Evolutionary conservation across 2,329 filamentous ascomycete species (phyloP).

Genomic region (Botryotinia narcissicola): DNA sequence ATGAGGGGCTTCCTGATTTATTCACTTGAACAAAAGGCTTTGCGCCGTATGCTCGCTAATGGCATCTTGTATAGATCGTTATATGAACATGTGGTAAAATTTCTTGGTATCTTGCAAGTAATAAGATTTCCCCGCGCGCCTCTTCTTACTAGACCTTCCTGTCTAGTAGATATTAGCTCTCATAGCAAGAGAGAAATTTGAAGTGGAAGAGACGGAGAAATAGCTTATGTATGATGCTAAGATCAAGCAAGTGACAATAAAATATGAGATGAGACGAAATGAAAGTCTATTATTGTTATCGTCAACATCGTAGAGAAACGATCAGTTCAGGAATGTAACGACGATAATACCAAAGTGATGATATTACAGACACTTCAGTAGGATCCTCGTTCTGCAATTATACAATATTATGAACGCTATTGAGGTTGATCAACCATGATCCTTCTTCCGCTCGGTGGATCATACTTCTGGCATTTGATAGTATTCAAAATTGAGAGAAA

Average conservation of each 20-base stretch:
- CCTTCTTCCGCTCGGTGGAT: not conserved
- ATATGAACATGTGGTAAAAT: too few relatives aligned
- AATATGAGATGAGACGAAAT: not conserved
- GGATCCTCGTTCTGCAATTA: not conserved
- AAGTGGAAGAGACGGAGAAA: not conserved
- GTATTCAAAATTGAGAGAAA: not conserved
- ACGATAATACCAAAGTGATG: not conserved
- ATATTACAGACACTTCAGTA: not conserved
- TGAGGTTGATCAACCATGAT: not conserved
- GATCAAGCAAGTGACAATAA: not conserved
- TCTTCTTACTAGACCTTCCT: not conserved
- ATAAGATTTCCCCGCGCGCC: fast-evolving
- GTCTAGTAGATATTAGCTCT: fast-evolving
- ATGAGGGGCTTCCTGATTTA: not conserved
- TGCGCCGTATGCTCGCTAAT: not conserved
- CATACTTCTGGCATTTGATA: not conserved
- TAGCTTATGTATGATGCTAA: not conserved
- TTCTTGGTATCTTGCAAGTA: not conserved
- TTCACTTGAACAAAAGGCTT: not conserved
- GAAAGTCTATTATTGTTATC: fast-evolving
- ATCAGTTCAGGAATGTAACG: not conserved
- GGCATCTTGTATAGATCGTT: not conserved
- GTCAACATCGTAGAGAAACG: not conserved
- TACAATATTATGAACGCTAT: not conserved
- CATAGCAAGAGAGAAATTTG: not conserved